Percentiles rank a stretch among this genome's conserved stretches.
Evolutionary conservation across 2,329 filamentous ascomycete species (phyloP).

Genomic region (Emergomyces pasteurianus): DNA sequence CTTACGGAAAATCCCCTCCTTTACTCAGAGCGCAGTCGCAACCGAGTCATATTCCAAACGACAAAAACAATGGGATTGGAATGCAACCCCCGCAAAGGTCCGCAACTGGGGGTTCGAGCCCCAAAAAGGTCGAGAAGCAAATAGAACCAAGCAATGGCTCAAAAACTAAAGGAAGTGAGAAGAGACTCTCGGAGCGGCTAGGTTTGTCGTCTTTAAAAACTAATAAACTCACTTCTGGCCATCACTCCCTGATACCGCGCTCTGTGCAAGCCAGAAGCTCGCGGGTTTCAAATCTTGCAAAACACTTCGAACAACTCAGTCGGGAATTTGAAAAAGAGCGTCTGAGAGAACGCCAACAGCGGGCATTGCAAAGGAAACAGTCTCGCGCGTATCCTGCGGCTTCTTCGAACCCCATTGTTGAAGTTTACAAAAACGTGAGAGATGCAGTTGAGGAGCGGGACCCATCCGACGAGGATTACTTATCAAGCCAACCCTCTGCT

Average conservation of each 20-base stretch:
- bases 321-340: conserved; percentile 94
- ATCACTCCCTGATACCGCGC: conserved; percentile 71
- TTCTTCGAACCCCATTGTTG: conserved; percentile 88
- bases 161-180: conserved; percentile 43
- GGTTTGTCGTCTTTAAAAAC: conserved; percentile 54
- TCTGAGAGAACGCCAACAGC: conserved; percentile 64
- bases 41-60: conserved; percentile 25
- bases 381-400: conserved; percentile 79
- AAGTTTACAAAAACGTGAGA: conserved; percentile 87
- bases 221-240: conserved; percentile 34
- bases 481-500: conserved; percentile 2
- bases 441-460: conserved; percentile 79
- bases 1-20: conserved; percentile 32
- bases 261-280: conserved; percentile 61
- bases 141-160: conserved; percentile 18
- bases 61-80: not conserved
- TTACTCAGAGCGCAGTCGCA: conserved; percentile 41
- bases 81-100: conserved; percentile 1
- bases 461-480: conserved; percentile 49
- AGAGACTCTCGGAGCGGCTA: conserved; percentile 63
- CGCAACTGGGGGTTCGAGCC: conserved; percentile 12
- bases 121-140: conserved; percentile 7
- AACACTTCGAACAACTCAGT: conserved; percentile 92
- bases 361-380: conserved; percentile 62
- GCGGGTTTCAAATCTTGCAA: conserved; percentile 81